Base-by-base conservation (phyloP, 331 rosid species). In the Dryas integrifolia region DNA sequence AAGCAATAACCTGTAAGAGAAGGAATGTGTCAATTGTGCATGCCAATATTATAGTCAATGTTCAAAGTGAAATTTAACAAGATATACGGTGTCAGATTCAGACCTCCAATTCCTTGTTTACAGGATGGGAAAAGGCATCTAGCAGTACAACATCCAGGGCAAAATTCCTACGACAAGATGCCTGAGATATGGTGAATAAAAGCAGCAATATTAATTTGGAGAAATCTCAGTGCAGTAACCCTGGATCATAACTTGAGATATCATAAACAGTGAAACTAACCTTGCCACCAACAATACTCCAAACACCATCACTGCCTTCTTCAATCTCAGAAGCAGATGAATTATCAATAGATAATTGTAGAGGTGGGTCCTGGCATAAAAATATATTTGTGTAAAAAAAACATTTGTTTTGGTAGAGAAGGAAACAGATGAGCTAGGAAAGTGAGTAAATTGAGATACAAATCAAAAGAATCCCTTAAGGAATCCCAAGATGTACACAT, bases 231-330 rank as follows among this genome's bases (percentile, higher is more conserved):
- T 15, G 48, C 30, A 66, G 52, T 51, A 47, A 60, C 5, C 15
- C 15, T 13, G 39, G 63, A 66, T 49, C 13, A 21, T 51, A 50
- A 40, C 18, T 14, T 49, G 45, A 15, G 61, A 47, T 13, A 39
- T 43, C 24, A 52, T 35, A 61, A 76, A 84, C 77, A 7, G 62
- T 79, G 67, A 85, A 68, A 63, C 91, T 70, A 60, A 94, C 98
- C 97, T 94, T 91, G 78, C 98, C 97, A 68, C 97, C 98, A 76
- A 94, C 91, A 75, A 94, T 86, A 80, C 90, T 83, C 97, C 98
- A 94, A 81, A 88, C 61, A 58, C 96, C 98, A 65, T 86, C 96
- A 67, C 76, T 75, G 68, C 84, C 90, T 77, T 83, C 96, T 83
- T 89, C 97, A 75, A 91, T 87, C 79, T 89, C 98, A 76, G 86